These are phyloP conservation scores for Penicillium subrubescens DNA, from an alignment of 495 filamentous ascomycete species.

Conservation along the genomic window DNA sequence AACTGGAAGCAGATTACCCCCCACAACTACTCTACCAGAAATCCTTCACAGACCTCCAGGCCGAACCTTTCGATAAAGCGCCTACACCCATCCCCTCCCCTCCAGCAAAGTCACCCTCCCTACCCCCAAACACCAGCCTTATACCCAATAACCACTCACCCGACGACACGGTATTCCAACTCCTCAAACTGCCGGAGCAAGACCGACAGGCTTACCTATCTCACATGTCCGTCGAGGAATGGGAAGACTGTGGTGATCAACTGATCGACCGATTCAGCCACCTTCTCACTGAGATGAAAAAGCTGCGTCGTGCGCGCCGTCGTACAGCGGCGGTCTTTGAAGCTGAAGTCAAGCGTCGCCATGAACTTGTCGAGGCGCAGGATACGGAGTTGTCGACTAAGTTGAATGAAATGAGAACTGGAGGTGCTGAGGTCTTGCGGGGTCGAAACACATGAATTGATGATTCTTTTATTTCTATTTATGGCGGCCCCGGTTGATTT, in stretches of 20 bases:
- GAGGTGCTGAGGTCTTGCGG: conserved; percentile 45
- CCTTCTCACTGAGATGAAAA: conserved; percentile 64
- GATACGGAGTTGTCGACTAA: conserved; percentile 41
- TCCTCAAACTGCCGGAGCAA: conserved; percentile 32
- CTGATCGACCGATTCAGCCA: conserved; percentile 69
- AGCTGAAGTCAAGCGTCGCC: conserved; percentile 59
- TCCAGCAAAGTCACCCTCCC: conserved; percentile 23
- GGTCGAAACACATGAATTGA: conserved; percentile 36
- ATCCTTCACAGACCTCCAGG: conserved; percentile 45
- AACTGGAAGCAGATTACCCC: conserved; percentile 45
- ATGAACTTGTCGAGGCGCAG: conserved; percentile 44
- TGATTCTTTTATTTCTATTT: not conserved
- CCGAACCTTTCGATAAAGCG: conserved; percentile 46
- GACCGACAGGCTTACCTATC: conserved; percentile 65
- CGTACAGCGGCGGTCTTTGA: conserved; percentile 67
- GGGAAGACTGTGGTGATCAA: conserved; percentile 83
- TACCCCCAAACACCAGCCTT: conserved; percentile 19
- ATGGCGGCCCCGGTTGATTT: not conserved
- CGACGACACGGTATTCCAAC: conserved; percentile 33
- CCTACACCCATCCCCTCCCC: conserved; percentile 28
- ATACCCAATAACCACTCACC: conserved; percentile 17
- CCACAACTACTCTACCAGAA: conserved; percentile 45
- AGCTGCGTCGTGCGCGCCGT: conserved; percentile 65
- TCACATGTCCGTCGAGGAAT: conserved; percentile 66
- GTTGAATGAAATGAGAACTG: conserved; percentile 46